Conservation (phyloP, 805 yeast species). For the Torulaspora indica region DNA sequence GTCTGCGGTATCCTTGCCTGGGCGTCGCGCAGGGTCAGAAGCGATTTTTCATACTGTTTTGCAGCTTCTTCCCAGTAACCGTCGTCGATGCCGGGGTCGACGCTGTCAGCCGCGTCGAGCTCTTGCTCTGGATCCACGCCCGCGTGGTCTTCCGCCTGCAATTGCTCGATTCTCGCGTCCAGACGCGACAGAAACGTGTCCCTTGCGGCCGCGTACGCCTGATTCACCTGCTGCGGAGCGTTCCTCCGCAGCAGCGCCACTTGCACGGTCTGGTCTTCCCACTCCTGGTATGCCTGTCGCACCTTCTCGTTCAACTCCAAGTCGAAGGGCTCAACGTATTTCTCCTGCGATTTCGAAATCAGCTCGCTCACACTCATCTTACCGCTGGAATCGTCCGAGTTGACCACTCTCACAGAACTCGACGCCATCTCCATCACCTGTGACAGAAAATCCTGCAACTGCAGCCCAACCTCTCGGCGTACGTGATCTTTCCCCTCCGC, state of each 20-base stretch:
- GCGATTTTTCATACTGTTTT: constrained; percentile 10
- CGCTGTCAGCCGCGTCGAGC: too few species aligned
- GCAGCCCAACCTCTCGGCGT: constrained; percentile 23
- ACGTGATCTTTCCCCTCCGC: constrained; percentile 16
- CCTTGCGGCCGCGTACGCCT: constrained; percentile 31
- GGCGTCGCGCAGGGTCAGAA: constrained; percentile 13
- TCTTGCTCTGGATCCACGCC: neutral
- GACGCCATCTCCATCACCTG: constrained; percentile 49
- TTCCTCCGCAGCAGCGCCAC: constrained; percentile 52
- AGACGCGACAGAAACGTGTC: constrained; percentile 32
- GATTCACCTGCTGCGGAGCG: constrained; percentile 44
- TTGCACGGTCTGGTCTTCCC: constrained; percentile 58
- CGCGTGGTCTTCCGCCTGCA: constrained; percentile 3
- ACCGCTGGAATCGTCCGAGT: constrained; percentile 36
- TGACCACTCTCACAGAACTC: constrained; percentile 55
- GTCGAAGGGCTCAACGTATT: constrained; percentile 65
- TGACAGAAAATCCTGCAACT: constrained; percentile 24
- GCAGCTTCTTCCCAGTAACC: constrained; percentile 1
- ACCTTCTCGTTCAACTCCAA: constrained; percentile 54
- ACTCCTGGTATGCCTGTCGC: constrained; percentile 50
- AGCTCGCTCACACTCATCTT: constrained; percentile 20
- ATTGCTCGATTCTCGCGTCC: constrained; percentile 15
- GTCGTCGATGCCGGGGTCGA: too few species aligned
- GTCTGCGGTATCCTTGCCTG: constrained; percentile 27
- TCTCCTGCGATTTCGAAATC: constrained; percentile 20